Base-by-base conservation (phyloP, 768 basidiomycete genomes). In the Agrocybe pediades region DNA sequence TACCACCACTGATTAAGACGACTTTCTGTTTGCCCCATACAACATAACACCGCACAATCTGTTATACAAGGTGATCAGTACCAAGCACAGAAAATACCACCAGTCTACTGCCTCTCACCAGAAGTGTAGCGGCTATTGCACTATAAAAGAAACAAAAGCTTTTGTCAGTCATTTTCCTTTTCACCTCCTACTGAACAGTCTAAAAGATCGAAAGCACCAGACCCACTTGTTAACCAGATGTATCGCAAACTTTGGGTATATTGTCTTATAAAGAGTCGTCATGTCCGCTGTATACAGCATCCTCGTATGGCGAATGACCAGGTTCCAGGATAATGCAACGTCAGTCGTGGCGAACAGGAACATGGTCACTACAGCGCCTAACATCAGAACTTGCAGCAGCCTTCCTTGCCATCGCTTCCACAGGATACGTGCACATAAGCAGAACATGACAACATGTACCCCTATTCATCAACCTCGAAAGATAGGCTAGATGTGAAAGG, bases 391-490 rank as follows among this genome's bases (percentile, higher is more conserved):
- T 36, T 57, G 58, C n/a, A 58, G 30, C 30, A 40, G 40, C 17
- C 56, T 49, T 47, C 46, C 30, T 33, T n/a, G n/a, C n/a, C n/a
- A n/a, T n/a, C 53, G 54, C 21, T 42, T 41, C 11, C 54, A 33
- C 25, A 66, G 56, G 25, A 68, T 49, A 29, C 44, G 58, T 8
- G 47, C 47, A 30, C 67, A 70, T 15, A 68, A 55, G 42, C 51
- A 53, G 59, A 71, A 73, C 7, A 73, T 57, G 21, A 71, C 57
- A 33, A 61, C 49, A 45, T 73, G 63, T 4, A 70, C 60, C 17
- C 71, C 71, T 73, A 41, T 26, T 1, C 21, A 15, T 7, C 9
- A 7, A 24, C 13, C 2, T 21, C 3, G 29, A 20, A 20, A 17
- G 29, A 26, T 17, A 20, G 19, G 13, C 36, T 19, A 43, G 16